These are phyloP conservation scores for Spongospora subterranea DNA, from an alignment of 208 protist genomes.

Conservation along the genomic window DNA sequence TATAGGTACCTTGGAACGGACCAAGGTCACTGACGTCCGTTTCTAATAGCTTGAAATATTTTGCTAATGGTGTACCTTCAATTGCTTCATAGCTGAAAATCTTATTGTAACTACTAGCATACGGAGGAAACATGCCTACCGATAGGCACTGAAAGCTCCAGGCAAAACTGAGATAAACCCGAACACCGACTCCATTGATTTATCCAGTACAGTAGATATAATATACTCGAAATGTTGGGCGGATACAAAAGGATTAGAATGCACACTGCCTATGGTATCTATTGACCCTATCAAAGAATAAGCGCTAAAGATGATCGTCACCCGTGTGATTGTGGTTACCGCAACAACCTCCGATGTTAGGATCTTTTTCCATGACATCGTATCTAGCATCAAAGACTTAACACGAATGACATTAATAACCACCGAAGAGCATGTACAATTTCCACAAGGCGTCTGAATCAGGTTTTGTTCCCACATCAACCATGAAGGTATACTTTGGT, in stretches of 20 bases:
- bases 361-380: constrained; percentile 17
- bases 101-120: background rate
- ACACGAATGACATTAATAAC: background rate
- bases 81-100: constrained; percentile 45
- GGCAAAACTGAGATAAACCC: constrained; percentile 60
- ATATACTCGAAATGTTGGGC: constrained; percentile 58
- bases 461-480: constrained; percentile 58
- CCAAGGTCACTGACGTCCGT: background rate
- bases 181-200: constrained; percentile 56
- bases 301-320: background rate
- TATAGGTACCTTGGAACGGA: constrained; percentile 45
- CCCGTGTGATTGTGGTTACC: background rate
- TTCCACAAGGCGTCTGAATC: constrained; percentile 5
- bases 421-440: background rate
- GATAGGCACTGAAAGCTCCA: constrained; percentile 58
- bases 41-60: constrained; percentile 46
- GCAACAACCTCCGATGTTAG: constrained; percentile 21
- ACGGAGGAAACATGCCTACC: background rate
- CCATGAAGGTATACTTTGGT: constrained; percentile 42
- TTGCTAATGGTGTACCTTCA: constrained; percentile 22
- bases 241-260: background rate
- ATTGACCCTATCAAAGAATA: background rate
- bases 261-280: background rate
- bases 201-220: constrained; percentile 22
- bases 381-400: background rate